Evolutionary conservation across 2,329 filamentous ascomycete species (phyloP), one percentile per base, ranked within the genome.

Genomic region (Chalara sp.): DNA sequence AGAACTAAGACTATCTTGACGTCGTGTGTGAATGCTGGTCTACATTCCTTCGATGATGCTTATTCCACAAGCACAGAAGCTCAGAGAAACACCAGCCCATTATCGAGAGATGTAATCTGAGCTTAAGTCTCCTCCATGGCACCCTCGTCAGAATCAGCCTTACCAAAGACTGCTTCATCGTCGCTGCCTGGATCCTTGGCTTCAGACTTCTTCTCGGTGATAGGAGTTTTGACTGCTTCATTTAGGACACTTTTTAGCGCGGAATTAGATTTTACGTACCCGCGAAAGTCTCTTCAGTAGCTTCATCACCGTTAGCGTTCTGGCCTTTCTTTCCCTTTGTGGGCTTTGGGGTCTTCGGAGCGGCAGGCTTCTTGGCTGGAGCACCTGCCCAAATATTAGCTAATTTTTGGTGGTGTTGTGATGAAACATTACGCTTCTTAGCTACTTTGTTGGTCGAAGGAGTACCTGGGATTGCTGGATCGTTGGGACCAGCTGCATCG

Each of bases 261-360:
- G 21, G 21, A 21, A 21, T 21, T 21, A 21, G 21, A 21, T 21
- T 21, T 21, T 21, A 21, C 21, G 21, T 21, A 21, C 21, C 21
- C 21, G 21, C 21, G 21, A 21, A 21, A 21, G 21, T 21, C 21
- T 21, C 21, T 21, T 21, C 21, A 21, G 21, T 21, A 21, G 21
- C 21, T 2, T 21, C 21, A 21, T 21, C 21, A 21, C 21, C 21
- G 21, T 21, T 21, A 3, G 49, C 51, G 47, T 58, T 56, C 46
- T 56, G 55, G 32, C 50, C 51, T 21, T 21, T 21, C 35, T 58
- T 59, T 7, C 54, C 30, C 10, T 51, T 55, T 8, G 57, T 59
- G 21, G 53, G 53, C 41, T 49, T 59, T 53, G 29, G 50, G 44
- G 1, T 48, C 51, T 52, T 53, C 35, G 32, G 44, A 8, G 32